Percentiles rank a stretch among this genome's conserved stretches.
These are phyloP conservation scores for Ustilago shanxiensis DNA, from an alignment of 1,284 basidiomycete genomes.

Conservation along the genomic window DNA sequence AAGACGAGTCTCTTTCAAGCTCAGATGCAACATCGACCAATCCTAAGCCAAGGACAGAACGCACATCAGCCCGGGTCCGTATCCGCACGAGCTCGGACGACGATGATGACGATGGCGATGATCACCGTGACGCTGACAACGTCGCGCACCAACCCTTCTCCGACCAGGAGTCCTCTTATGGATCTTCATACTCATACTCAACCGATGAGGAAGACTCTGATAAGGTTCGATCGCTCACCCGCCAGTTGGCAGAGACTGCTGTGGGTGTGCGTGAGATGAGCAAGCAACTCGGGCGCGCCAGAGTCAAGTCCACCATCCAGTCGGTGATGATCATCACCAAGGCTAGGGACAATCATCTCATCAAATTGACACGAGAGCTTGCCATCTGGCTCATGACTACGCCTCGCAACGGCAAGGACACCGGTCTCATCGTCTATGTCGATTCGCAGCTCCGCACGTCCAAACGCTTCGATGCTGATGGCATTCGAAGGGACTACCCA, in stretches of 20 bases:
- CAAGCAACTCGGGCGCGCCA: conserved; percentile 94
- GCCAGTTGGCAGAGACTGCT: conserved; percentile 94
- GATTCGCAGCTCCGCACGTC: conserved; percentile 92
- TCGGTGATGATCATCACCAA: conserved; percentile 97
- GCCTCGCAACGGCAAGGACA: conserved; percentile 54
- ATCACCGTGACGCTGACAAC: conserved; percentile 36
- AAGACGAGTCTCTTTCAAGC: conserved; percentile 18
- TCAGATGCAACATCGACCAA: conserved; percentile 26
- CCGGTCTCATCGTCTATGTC: conserved; percentile 77
- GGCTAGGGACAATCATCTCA: conserved; percentile 95
- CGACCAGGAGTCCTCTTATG: conserved; percentile 34
- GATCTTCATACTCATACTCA: conserved; percentile 45
- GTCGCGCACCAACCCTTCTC: conserved; percentile 32
- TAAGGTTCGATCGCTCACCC: conserved; percentile 78
- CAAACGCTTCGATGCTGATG: conserved; percentile 92
- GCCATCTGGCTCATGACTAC: conserved; percentile 73
- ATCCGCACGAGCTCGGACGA: conserved; percentile 44
- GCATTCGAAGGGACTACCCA: conserved; percentile 86
- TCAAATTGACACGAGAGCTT: conserved; percentile 92
- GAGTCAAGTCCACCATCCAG: conserved; percentile 90
- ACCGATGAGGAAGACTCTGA: conserved; percentile 78
- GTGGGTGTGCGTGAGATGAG: conserved; percentile 98
- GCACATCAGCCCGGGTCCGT: conserved; percentile 28
- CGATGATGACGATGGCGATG: conserved; percentile 47
- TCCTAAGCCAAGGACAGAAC: conserved; percentile 10